Base-by-base conservation (phyloP, 805 yeast species). In the Cyberlindnera euphorbiae region DNA sequence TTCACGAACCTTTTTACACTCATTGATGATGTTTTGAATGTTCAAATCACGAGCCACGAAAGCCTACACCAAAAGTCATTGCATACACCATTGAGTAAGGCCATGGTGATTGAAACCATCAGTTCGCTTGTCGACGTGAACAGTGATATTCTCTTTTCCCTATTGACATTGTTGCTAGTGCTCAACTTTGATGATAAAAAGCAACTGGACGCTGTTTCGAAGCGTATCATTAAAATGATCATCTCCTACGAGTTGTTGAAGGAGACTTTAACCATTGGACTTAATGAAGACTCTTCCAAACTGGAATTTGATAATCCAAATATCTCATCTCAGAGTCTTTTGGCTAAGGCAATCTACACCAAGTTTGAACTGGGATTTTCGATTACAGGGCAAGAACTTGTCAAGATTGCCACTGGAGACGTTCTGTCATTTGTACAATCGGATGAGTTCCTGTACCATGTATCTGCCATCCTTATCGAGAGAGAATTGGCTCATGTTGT, bases 1-100 rank as follows among this genome's bases (percentile, higher is more conserved):
- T 55, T 70, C 16, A 63, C 64, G 22, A 56, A 56, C 31, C 46
- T 69, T 4, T 48, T 67, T 25, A 37, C 59, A 2, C 40, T 62
- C 4, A 56, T 75, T 23, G 60, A 69, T 23, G 58, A 60, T 26
- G 43, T 73, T 8, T 45, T 69, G 8, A 56, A 50, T 36, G 58
- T 42, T 37, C 64, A 50, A 30, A 30, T 37, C 3, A 24, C 38
- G 14, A 14, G 26, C 23, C 28, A 18, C n/a, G 24, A 9, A 4
- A 28, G 21, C 13, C 30, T 14, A 21, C 9, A 29, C 3, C 18
- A 33, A 33, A 28, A 36, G 24, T 62, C 45, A 12, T 46, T 18
- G 22, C 41, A 31, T 43, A 60, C 52, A 18, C 26, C 32, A 5
- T 45, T 57, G 10, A 44, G 55, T 6, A 35, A 45, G 2, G 49